Evolutionary conservation across 2,329 filamentous ascomycete genomes (phyloP), one percentile per base, ranked within the genome.

Genomic region (Cercospora nicotianae): DNA sequence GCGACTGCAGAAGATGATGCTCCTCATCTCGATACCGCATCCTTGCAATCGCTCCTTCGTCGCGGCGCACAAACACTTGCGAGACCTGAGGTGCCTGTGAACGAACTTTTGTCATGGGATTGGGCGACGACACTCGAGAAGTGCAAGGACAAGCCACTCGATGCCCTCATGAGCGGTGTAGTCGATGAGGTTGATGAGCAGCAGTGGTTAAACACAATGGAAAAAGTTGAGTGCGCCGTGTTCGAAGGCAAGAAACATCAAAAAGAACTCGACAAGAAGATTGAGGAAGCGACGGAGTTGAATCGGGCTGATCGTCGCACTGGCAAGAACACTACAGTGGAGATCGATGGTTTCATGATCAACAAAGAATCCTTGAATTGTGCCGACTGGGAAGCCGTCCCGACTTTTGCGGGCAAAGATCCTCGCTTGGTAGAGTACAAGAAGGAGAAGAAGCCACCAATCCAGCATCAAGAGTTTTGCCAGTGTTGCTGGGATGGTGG

Each of bases 101-200:
- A 81, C 5, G 84, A 87, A 64, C 87, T 88, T 83, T 74, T 87
- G 0, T 80, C 78, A n/a, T 88, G 86, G 86, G 82, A 87, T 66
- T 84, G 85, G 75, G 78, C 83, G 1, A 86, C 83, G 0, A 85
- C 84, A 67, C 76, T 87, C 31, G 79, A 82, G 20, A 85, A 85
- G 65, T 87, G 85, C 73, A 84, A 83, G 61, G 85, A 87, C 69
- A 81, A 83, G 63, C 80, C 83, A 6, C 76, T 80, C 1, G 83
- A 85, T 64, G 72, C 80, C 18, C 76, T 79, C 18, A 76, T 80
- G 1, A 77, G 77, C 28, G 79, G 78, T 75, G 65, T 75, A 68
- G 63, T 53, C 2, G 67, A 70, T 0, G 73, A 75, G 10, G 57
- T 82, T 5, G 83, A 85, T 10, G 86, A 89, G 71, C 79, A 83